phyloP scores from a whole-genome alignment of 163 green algal genomes.

The Chlamydomonas reinhardtii region DNA sequence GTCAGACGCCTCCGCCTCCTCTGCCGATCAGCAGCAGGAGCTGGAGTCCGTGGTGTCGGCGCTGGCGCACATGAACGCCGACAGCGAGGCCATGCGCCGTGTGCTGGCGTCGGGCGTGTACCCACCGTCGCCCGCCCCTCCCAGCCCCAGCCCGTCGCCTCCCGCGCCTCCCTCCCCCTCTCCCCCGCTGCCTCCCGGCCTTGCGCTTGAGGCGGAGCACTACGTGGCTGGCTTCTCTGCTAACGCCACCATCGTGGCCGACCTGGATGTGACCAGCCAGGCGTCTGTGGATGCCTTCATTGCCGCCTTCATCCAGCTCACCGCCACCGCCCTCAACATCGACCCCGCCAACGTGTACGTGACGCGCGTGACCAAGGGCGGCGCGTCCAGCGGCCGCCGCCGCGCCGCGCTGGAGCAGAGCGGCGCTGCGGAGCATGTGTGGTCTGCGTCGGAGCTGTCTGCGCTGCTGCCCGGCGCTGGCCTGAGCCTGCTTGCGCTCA shows the following conservation, averaged over 20 bases:
- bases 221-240: slow-evolving; percentile 20
- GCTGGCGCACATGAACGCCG: too few relatives aligned
- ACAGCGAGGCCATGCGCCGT: too few relatives aligned
- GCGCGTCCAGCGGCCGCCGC: neutral
- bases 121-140: too few relatives aligned
- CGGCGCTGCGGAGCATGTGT: neutral
- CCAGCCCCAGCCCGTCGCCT: too few relatives aligned
- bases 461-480: neutral
- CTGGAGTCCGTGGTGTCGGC: too few relatives aligned
- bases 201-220: neutral
- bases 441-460: neutral
- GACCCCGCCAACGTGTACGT: neutral
- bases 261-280: neutral
- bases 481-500: slow-evolving; percentile 6
- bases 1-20: too few relatives aligned
- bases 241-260: neutral
- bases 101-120: too few relatives aligned
- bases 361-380: slow-evolving; percentile 12
- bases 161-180: neutral
- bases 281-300: neutral
- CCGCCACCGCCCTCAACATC: neutral
- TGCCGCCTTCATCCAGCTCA: neutral
- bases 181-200: slow-evolving; percentile 3
- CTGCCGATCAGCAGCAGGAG: too few relatives aligned
- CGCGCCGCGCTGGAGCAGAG: neutral